Base-by-base conservation (phyloP, 768 basidiomycete genomes). In the Rhodotorula paludigena region DNA sequence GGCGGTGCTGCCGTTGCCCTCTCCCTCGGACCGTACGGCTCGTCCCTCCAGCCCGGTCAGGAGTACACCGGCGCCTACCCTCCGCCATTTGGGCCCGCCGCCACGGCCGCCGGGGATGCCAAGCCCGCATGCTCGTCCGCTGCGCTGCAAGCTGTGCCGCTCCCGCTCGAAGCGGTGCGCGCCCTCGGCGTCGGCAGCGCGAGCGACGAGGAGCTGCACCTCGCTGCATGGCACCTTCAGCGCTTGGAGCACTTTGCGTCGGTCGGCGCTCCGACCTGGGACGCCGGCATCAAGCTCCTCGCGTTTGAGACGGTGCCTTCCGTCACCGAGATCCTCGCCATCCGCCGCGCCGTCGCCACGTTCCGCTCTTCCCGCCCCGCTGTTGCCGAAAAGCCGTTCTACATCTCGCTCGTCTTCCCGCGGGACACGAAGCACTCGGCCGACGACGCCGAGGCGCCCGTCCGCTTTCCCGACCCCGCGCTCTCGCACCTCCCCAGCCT, bases 231-330 rank as follows among this genome's bases (percentile, higher is more conserved):
- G 68, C 79, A 80, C 60, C 71, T 79, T 20, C 61, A 70, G 33
- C 76, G 78, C 33, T 67, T 80, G 7, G 41, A 53, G n/a, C 69
- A 76, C 33, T 78, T 76, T 61, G 66, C 77, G 2, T 12, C 20
- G 2, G 58, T 73, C 36, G 36, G 66, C 14, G 52, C 63, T 2
- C 23, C 21, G 21, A 11, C 8, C 21, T 77, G 77, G 73, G 35
- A 56, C 30, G 25, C 18, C 25, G 52, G 63, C 5, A 53, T 80
- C 42, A 69, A 68, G 11, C 74, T 79, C 73, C 57, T 79, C 28
- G 77, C 74, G 5, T 80, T 80, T 65, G 80, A 80, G 72, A 80
- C 80, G 18, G 74, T 79, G 21, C 80, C 80, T 18, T 55, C 78
- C 11, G 28, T 78, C 3, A 49, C 54, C 14, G 80, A 80, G 63